Conservation (phyloP, 345 rosid genomes). For the Heritiera fomes region DNA sequence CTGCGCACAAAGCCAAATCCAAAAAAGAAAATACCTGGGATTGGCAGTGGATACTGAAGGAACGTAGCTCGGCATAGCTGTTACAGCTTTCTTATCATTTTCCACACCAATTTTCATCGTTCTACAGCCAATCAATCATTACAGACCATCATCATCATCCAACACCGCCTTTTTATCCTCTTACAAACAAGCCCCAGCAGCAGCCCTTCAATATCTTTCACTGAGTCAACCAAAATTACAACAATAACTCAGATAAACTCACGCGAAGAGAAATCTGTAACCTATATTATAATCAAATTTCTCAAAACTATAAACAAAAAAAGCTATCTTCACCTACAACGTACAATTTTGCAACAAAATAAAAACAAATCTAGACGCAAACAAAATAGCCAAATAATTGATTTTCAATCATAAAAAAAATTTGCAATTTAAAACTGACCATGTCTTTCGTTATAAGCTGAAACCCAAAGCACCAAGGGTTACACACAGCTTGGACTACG, state of each 20-base stretch:
- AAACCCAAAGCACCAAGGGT: neutral
- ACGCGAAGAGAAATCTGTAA: neutral
- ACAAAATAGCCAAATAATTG: neutral
- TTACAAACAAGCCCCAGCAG: neutral
- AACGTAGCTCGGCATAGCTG: slow-evolving; percentile 57
- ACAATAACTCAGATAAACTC: neutral
- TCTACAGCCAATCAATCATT: slow-evolving; percentile 48
- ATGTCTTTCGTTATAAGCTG: neutral
- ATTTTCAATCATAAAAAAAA: neutral
- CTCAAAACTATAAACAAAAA: neutral
- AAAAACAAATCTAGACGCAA: neutral
- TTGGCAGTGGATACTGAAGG: slow-evolving; percentile 42
- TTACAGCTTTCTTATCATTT: slow-evolving; percentile 39
- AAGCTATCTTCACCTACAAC: neutral
- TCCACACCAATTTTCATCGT: slow-evolving; percentile 34
- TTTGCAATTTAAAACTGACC: neutral
- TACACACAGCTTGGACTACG: neutral
- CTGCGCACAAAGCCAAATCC: neutral
- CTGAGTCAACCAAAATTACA: neutral
- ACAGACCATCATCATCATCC: slow-evolving; percentile 29
- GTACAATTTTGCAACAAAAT: neutral
- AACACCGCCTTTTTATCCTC: neutral
- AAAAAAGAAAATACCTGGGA: slow-evolving; percentile 33
- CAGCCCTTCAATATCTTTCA: too few species aligned
- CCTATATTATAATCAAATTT: neutral